Evolutionary conservation across 2,329 filamentous ascomycete genomes (phyloP).

Genomic region (Alternaria atra): DNA sequence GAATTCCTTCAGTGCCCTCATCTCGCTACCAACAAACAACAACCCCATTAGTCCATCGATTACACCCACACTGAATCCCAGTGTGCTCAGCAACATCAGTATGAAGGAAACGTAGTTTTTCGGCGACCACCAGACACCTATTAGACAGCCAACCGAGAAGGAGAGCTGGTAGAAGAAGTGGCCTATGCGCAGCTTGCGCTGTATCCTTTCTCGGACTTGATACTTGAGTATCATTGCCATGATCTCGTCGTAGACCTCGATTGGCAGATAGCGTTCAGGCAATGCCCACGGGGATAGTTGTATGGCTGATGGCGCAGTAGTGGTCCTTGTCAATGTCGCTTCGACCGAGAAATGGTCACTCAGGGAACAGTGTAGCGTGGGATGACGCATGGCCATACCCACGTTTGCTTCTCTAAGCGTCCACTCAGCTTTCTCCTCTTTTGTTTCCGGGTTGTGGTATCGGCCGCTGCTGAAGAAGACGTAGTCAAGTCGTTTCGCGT

Average conservation of each 20-base stretch:
- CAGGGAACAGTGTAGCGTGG: slow-evolving; percentile 81
- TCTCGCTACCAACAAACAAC: slow-evolving; percentile 84
- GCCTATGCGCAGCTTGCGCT: slow-evolving; percentile 73
- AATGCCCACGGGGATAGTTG: slow-evolving; percentile 24
- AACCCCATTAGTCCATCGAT: slow-evolving; percentile 87
- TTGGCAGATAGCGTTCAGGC: slow-evolving; percentile 50
- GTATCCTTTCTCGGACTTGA: slow-evolving; percentile 72
- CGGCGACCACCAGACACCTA: slow-evolving; percentile 87
- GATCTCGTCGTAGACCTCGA: slow-evolving; percentile 74
- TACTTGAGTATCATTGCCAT: slow-evolving; percentile 75
- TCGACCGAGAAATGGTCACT: slow-evolving; percentile 96
- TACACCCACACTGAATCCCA: slow-evolving; percentile 78
- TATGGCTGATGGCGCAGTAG: slow-evolving; percentile 16
- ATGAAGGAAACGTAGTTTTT: slow-evolving; percentile 80
- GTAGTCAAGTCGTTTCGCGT: slow-evolving; percentile 91
- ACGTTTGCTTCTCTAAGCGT: slow-evolving; percentile 75
- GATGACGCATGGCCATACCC: slow-evolving; percentile 83
- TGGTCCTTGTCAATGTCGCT: slow-evolving; percentile 67
- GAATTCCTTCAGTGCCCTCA: slow-evolving; percentile 87
- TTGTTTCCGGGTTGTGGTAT: slow-evolving; percentile 37
- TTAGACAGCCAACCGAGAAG: slow-evolving; percentile 75
- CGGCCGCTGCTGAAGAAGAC: slow-evolving; percentile 72
- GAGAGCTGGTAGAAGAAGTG: slow-evolving; percentile 77
- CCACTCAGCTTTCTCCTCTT: slow-evolving; percentile 63
- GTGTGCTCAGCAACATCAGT: slow-evolving; percentile 79